phyloP scores from a whole-genome alignment of 2,329 filamentous ascomycete species.

The Claviceps sp. region DNA sequence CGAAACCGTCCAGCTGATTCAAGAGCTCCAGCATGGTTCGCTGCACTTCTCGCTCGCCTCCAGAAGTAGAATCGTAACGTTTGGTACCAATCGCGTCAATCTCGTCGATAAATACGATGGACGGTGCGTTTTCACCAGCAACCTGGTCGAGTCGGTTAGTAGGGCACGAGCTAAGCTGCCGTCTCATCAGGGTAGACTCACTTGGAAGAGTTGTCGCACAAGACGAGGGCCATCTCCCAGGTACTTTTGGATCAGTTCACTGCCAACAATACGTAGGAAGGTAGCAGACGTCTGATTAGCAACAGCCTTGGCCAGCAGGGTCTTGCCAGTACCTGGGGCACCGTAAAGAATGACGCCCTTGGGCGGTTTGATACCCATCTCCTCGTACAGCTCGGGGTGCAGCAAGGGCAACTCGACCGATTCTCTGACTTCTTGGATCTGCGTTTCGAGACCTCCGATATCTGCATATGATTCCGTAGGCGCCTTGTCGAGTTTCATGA shows the following conservation, averaged over 20 bases:
- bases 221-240: slow-evolving; percentile 89
- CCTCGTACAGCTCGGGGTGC: slow-evolving; percentile 94
- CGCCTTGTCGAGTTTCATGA: slow-evolving; percentile 99
- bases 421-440: slow-evolving; percentile 96
- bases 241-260: slow-evolving; percentile 97
- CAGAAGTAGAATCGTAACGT: slow-evolving; percentile 93
- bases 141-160: slow-evolving; percentile 37
- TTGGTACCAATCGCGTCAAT: slow-evolving; percentile 99
- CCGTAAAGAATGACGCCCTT: slow-evolving; percentile 99
- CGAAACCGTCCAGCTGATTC: slow-evolving; percentile 97
- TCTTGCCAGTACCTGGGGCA: slow-evolving; percentile 94
- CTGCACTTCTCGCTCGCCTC: slow-evolving; percentile 93
- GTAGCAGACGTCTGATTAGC: slow-evolving; percentile 98
- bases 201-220: slow-evolving; percentile 89
- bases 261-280: slow-evolving; percentile 93
- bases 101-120: slow-evolving; percentile 98
- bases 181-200: slow-evolving; percentile 19
- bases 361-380: slow-evolving; percentile 99
- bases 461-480: slow-evolving; percentile 97
- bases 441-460: slow-evolving; percentile 86
- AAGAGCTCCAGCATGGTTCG: slow-evolving; percentile 96
- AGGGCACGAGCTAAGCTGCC: not conserved
- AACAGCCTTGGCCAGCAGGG: slow-evolving; percentile 87
- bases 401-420: slow-evolving; percentile 90
- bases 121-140: slow-evolving; percentile 87